Percentiles rank a stretch among this genome's conserved stretches.
These are phyloP conservation scores for Kwoniella bestiolae DNA, from an alignment of 768 basidiomycete species.

Conservation along the genomic window DNA sequence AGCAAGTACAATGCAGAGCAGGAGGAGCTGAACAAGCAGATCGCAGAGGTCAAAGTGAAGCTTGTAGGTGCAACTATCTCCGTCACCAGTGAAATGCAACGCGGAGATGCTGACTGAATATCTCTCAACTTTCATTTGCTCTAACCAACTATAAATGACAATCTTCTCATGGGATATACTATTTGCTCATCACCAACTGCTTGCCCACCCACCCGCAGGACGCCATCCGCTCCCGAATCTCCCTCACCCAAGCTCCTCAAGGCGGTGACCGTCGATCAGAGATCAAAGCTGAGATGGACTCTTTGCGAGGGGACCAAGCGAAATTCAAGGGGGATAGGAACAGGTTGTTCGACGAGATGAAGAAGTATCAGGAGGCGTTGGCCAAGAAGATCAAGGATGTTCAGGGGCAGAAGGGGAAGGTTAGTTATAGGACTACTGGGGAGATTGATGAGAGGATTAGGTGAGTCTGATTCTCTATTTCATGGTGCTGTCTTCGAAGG, in stretches of 20 bases:
- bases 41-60: constrained; percentile 78
- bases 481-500: no score
- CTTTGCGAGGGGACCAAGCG: constrained; percentile 77
- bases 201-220: no score
- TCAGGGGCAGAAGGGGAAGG: constrained; percentile 77
- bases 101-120: no score
- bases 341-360: constrained; percentile 78
- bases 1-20: constrained; percentile 81
- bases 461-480: constrained; percentile 63
- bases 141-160: no score
- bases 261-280: constrained; percentile 71
- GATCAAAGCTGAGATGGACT: constrained; percentile 80
- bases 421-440: constrained; percentile 74
- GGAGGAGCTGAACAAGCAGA: constrained; percentile 76
- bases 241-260: constrained; percentile 43
- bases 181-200: no score
- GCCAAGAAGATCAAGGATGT: constrained; percentile 90
- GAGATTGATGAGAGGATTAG: constrained; percentile 87
- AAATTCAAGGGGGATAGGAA: constrained; percentile 64
- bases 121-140: no score
- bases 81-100: no score
- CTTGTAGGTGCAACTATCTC: constrained; percentile 66
- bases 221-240: constrained; percentile 49
- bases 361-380: constrained; percentile 73
- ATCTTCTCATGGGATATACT: no score